Percentiles rank a stretch among this genome's conserved stretches.
These are phyloP conservation scores for Linnemannia hyalina DNA, from an alignment of 192 early-diverging fungal genomes.

Conservation along the genomic window DNA sequence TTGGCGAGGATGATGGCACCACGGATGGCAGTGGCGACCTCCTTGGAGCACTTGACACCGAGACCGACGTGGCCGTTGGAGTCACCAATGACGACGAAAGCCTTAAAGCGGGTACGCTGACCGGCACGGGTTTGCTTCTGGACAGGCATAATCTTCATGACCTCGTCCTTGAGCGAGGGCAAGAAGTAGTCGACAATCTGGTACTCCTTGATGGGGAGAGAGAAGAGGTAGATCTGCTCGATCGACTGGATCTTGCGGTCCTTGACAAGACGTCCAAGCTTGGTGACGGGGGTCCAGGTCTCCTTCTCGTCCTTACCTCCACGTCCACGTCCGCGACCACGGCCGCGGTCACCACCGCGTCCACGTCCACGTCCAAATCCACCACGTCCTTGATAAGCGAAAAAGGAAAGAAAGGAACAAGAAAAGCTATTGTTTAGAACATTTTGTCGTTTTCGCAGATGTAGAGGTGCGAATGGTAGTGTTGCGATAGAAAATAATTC, in stretches of 20 bases:
- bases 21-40: conserved; percentile 98
- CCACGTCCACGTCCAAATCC: conserved; percentile 85
- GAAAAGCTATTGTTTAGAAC: background rate
- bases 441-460: background rate
- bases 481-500: background rate
- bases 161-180: conserved; percentile 97
- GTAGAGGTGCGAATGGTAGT: background rate
- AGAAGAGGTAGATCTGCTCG: conserved; percentile 98
- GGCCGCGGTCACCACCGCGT: conserved; percentile 72
- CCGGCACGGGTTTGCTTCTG: conserved; percentile 99
- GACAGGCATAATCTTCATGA: conserved; percentile 99
- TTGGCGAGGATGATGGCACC: conserved; percentile 99
- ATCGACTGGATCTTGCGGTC: conserved; percentile 97
- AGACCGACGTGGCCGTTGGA: conserved; percentile 97
- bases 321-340: conserved; percentile 79
- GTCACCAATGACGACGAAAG: conserved; percentile 99
- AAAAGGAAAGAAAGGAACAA: background rate
- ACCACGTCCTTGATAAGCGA: conserved; percentile 72
- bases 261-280: conserved; percentile 99
- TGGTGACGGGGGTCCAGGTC: conserved; percentile 87
- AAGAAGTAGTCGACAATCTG: conserved; percentile 98
- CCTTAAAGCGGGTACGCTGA: conserved; percentile 99
- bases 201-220: conserved; percentile 99
- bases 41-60: conserved; percentile 99
- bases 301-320: conserved; percentile 80